phyloP scores from a whole-genome alignment of 805 yeast species.

The Yarrowia sp. region DNA sequence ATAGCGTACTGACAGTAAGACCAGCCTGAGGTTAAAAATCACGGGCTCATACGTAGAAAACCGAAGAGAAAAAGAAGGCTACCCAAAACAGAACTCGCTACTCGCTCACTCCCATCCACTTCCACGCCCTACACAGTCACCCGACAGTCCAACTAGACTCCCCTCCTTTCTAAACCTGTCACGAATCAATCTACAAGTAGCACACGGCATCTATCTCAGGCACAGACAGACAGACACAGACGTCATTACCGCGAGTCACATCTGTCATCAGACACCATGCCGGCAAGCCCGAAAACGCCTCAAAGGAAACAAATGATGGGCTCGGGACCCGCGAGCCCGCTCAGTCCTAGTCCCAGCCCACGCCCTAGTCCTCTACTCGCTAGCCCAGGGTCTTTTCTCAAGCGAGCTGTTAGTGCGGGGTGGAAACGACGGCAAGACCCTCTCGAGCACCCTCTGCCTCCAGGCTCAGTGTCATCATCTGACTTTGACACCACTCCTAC shows the following conservation, averaged over 20 bases:
- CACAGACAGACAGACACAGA: conserved; percentile 11
- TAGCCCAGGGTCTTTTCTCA: conserved; percentile 28
- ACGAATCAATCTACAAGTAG: background rate
- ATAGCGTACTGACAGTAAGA: conserved; percentile 8
- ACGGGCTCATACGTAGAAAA: conserved; percentile 11
- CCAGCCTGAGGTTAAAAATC: conserved; percentile 23
- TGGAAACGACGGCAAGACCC: conserved; percentile 28
- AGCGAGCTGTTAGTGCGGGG: conserved; percentile 30
- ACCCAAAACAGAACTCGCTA: background rate
- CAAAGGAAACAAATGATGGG: background rate
- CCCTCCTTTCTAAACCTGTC: conserved; percentile 12
- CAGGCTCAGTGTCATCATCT: conserved; percentile 23
- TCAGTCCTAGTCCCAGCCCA: conserved; percentile 26
- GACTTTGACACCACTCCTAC: conserved; percentile 15
- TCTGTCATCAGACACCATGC: conserved; percentile 20
- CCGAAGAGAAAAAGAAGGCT: conserved; percentile 3
- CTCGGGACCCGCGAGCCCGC: conserved; percentile 23
- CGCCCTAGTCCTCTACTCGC: conserved; percentile 20
- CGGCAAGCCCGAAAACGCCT: conserved; percentile 27
- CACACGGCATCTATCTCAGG: conserved; percentile 8
- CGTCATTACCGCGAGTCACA: conserved; percentile 1
- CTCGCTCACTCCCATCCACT: background rate
- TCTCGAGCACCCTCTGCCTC: conserved; percentile 25
- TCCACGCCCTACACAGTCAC: background rate
- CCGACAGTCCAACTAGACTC: conserved; percentile 1